These are phyloP conservation scores for Cylindrotheca closterium DNA, from an alignment of 108 stramenopile genomes.

Conservation along the genomic window DNA sequence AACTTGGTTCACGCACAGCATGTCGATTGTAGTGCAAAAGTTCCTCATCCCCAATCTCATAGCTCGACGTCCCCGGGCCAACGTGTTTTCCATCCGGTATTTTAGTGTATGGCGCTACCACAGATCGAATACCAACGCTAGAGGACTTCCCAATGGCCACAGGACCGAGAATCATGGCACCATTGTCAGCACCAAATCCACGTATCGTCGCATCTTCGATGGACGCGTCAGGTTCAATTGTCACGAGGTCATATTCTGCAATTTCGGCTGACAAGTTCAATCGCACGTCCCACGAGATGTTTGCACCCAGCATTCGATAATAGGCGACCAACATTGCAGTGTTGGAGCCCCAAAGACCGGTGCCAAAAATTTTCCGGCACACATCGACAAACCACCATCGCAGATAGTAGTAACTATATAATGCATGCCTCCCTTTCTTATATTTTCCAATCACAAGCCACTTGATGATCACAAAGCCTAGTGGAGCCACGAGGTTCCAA, in stretches of 20 bases:
- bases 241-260: slow-evolving; percentile 54
- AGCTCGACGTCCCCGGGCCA: slow-evolving; percentile 39
- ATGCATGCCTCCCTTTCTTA: slow-evolving; percentile 41
- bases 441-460: slow-evolving; percentile 56
- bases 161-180: slow-evolving; percentile 43
- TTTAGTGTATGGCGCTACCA: slow-evolving; percentile 48
- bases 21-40: slow-evolving; percentile 22
- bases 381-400: slow-evolving; percentile 65
- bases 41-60: slow-evolving; percentile 17
- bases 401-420: slow-evolving; percentile 46
- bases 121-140: slow-evolving; percentile 44
- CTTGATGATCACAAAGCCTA: slow-evolving; percentile 43
- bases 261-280: slow-evolving; percentile 40
- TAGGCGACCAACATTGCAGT: slow-evolving; percentile 21
- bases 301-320: slow-evolving; percentile 53
- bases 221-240: slow-evolving; percentile 35
- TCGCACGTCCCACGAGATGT: slow-evolving; percentile 36
- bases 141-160: slow-evolving; percentile 37
- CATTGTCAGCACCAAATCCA: slow-evolving; percentile 53
- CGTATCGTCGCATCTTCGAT: slow-evolving; percentile 47
- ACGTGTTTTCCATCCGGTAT: slow-evolving; percentile 30
- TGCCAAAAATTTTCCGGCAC: slow-evolving; percentile 27
- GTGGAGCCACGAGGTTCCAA: slow-evolving; percentile 39
- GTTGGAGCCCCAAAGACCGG: slow-evolving; percentile 38
- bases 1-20: slow-evolving; percentile 27